Base-by-base conservation (phyloP, 371 early-diverging fungal genomes). In the Coemansia sp. region DNA sequence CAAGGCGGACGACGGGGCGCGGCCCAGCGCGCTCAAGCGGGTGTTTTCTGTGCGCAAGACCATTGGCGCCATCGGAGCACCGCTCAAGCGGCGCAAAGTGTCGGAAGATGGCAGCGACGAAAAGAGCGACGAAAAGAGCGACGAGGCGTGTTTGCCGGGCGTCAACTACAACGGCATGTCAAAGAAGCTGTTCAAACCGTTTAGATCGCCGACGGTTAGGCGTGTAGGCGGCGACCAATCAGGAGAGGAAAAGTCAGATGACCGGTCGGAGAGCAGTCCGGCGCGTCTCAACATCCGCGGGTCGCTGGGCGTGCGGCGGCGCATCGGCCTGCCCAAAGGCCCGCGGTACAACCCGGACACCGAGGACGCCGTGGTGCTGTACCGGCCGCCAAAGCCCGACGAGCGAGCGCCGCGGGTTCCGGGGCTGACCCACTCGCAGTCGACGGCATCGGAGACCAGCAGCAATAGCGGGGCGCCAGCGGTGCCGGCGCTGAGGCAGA, bases 321-420 rank as follows among this genome's bases (percentile, higher is more conserved):
- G 83, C 26, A 56, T 80, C 16, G 75, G 66, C 0, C 63, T 82
- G 5, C 70, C 79, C 31, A 79, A 70, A 26, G 84, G 90, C 31
- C 87, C 92, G 3, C 81, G 92, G 14, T 90, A 95, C 62, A 95
- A 93, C 57, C 93, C 93, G 14, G 88, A 89, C 10, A 88, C 86
- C 9, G 89, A 88, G 50, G 92, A 85, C 20, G 94, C 97, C 0
- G 83, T 97, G 32, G 85, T 97, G 3, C 77, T 96, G 7, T 93
- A 90, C 79, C 85, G 86, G 41, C 95, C 97, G 8, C 81, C 81
- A 1, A 80, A 79, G 45, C 64, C 84, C 3, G 70, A 80, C 6
- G 77, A 71, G 41, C 16, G 9, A 8, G 38, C 3, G 13, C 51
- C 47, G n/a, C 13, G 11, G 11, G 49, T 35, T 14, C 61, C 34